These are phyloP conservation scores for Phtheirospermum japonicum DNA, from an alignment of 257 asterid genomes.

Conservation along the genomic window DNA sequence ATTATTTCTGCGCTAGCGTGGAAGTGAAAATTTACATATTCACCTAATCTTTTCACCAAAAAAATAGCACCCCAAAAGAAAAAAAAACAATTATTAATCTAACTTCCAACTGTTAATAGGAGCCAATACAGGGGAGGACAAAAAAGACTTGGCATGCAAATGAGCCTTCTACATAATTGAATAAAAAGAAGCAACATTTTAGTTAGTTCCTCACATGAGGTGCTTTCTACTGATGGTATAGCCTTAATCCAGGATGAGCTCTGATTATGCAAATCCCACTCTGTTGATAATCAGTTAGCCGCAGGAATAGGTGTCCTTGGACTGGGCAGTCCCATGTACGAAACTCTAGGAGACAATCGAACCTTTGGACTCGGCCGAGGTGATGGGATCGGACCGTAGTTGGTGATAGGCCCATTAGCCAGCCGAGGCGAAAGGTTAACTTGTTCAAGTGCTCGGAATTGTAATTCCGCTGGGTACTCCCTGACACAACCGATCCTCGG, in stretches of 20 bases:
- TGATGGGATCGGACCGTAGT: constrained; percentile 86
- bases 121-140: too few species aligned
- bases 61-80: too few species aligned
- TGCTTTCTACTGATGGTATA: constrained; percentile 6
- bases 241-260: neutral
- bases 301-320: constrained; percentile 71
- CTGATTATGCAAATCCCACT: neutral
- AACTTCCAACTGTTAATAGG: constrained; percentile 19
- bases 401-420: constrained; percentile 40
- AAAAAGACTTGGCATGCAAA: constrained; percentile 20
- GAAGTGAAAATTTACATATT: neutral
- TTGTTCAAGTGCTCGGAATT: constrained; percentile 81
- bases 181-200: constrained; percentile 44
- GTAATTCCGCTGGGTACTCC: constrained; percentile 83
- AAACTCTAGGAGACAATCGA: constrained; percentile 75
- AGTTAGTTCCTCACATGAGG: constrained; percentile 33
- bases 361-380: constrained; percentile 91
- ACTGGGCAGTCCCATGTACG: constrained; percentile 88
- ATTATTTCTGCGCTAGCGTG: neutral
- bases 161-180: constrained; percentile 34
- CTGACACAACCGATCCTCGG: constrained; percentile 91
- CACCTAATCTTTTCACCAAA: too few species aligned
- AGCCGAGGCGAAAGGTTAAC: constrained; percentile 86
- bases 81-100: too few species aligned
- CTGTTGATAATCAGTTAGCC: constrained; percentile 31